Evolutionary conservation across 495 filamentous ascomycete species (phyloP), one percentile per base, ranked within the genome.

Genomic region (Aspergillus incahuasiensis): DNA sequence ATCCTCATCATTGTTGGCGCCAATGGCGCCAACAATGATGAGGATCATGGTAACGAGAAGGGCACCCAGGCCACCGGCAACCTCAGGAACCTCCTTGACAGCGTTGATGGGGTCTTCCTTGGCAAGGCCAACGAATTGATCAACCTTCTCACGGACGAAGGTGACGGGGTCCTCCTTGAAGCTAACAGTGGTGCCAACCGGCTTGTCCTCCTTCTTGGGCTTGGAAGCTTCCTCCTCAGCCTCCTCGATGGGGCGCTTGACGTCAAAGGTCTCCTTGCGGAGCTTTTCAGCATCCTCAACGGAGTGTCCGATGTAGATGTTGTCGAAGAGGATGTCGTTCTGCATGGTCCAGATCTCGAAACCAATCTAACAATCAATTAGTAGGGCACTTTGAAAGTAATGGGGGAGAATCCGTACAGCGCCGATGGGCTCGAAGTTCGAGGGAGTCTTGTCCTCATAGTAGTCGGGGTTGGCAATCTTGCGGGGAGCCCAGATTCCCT

Each of bases 311-410:
- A 99, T 88, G 83, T 97, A 99, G 82, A 99, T 91, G 86, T 99
- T 99, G 84, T 97, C 91, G 67, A 99, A 99, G 63, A 97, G 86
- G 60, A 97, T 96, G 72, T 97, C 89, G 73, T 86, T 95, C 70
- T 96, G 94, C 94, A 98, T 98, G 64, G 95, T 97, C 94, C 94
- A 98, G 76, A 98, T 89, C 76, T 97, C 95, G 64, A 96, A 97
- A 63, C 94, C 92, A 78, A 97, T 90, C 86, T 90, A 66, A 18
- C 13, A 49, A 15, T 16, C 12, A 19, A 39, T 66, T 39, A 64
- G 61, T 56, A 41, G 47, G 16, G 13, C 30, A 3, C 59, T 11
- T 32, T 5, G 7, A 19, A 11, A 38, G 24, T 1, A 7, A 25
- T 8, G 30, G 3, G 54, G 40, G 38, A 47, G 38, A 51, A 24